Base-by-base conservation (phyloP, 202 grass and related monocot genomes). In the Carex sylvatica region DNA sequence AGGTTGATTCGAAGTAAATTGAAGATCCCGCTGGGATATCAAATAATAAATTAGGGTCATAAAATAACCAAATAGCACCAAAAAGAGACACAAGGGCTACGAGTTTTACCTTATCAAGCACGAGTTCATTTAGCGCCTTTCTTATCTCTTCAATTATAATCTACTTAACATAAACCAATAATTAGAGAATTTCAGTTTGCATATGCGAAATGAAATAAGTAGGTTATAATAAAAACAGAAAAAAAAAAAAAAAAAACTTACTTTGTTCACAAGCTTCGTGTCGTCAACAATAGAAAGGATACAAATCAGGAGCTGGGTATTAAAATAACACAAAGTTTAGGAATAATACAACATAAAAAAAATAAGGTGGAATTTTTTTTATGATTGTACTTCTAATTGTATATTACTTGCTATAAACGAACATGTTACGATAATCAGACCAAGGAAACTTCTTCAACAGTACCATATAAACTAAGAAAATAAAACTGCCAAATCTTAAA, bases 221-320 rank as follows among this genome's bases (percentile, higher is more conserved):
- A 55, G 13, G 28, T 77, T 56, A 19, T 35, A 18, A 23, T 10
- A 23, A 24, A 23, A 30, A 1, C 6, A 28, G 5, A 18, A 23
- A 75, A 31, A 18, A 18, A 14, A 6, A 18, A 23, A 75, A 31
- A 18, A 18, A 14, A 6, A 64, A 83, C 87, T 79, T 83, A 94
- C 92, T 92, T 98, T 98, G 13, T 86, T 85, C 66, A 95, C 82
- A 83, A 98, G 95, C 84, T 98, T 95, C 62, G 92, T 93, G 87
- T 95, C 95, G 84, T 98, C 92, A 69, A 98, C 95, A 54, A 95
- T 80, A 55, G 95, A 98, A 81, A 98, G 86, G 87, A 91, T 78
- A 68, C 78, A 90, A 69, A 90, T 76, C 60, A 97, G 87, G 35
- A 97, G 83, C 95, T 91, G 86, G 55, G 56, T 64, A 86, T 30